A percentile compares a stretch with the other conserved stretches of the same genome.
phyloP scores from a whole-genome alignment of 2,329 filamentous ascomycete genomes.

The Kalaharituber pfeilii region DNA sequence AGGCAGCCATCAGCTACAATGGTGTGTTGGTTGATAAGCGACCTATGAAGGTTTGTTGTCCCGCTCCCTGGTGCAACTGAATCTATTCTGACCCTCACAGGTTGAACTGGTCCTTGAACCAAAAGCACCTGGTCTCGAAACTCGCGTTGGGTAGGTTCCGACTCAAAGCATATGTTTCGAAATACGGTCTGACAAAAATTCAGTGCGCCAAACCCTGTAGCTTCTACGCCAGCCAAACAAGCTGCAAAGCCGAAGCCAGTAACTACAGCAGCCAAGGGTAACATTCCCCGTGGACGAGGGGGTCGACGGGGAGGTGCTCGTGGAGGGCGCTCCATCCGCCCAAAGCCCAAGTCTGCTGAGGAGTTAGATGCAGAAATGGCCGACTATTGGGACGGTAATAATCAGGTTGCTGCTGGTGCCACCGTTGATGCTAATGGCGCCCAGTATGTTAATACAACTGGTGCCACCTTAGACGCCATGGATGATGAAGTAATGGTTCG shows the following conservation, averaged over 20 bases:
- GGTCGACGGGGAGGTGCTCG: conserved; percentile 34
- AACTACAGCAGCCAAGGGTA: conserved; percentile 21
- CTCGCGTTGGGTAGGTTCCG: conserved; percentile 57
- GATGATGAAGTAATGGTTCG: not conserved
- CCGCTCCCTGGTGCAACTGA: conserved; percentile 4
- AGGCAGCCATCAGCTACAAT: conserved; percentile 70
- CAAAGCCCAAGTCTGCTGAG: conserved; percentile 75
- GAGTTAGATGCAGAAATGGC: conserved; percentile 96
- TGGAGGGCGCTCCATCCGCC: conserved; percentile 34
- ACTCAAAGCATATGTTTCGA: conserved; percentile 6
- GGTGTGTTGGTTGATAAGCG: conserved; percentile 77
- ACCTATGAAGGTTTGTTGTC: conserved; percentile 73
- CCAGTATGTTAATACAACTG: not conserved
- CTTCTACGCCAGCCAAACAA: conserved; percentile 24
- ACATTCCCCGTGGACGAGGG: conserved; percentile 14
- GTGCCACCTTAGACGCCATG: not conserved
- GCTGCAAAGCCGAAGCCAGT: conserved; percentile 43
- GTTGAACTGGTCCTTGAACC: conserved; percentile 74
- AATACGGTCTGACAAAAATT: conserved; percentile 20
- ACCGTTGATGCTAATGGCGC: conserved; percentile 1
- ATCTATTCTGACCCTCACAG: conserved; percentile 30
- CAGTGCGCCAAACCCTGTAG: conserved; percentile 11
- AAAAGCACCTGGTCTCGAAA: conserved; percentile 37
- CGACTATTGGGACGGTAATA: conserved; percentile 57
- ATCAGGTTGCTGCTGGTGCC: conserved; percentile 3